A percentile compares a stretch with the other conserved stretches of the same genome.
Evolutionary conservation across 2,329 filamentous ascomycete species (phyloP).

Genomic region (Chaetothyriales sp.): DNA sequence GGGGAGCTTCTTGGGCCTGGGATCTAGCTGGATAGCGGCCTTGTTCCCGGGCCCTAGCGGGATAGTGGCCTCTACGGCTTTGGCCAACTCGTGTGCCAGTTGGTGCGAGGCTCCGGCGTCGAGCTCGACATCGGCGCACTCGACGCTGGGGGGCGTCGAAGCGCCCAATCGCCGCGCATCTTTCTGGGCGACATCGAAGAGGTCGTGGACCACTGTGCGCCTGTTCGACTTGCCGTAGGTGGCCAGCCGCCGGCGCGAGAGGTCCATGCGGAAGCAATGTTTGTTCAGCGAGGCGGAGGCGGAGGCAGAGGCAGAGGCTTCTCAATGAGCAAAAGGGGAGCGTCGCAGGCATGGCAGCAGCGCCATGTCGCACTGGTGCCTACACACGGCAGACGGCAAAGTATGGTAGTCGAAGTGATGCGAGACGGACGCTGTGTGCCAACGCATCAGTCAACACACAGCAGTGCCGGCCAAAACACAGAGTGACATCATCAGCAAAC

Average conservation of each 20-base stretch:
- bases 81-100: background rate
- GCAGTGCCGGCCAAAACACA: background rate
- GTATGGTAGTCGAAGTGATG: background rate
- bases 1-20: background rate
- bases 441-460: background rate
- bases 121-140: background rate
- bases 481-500: background rate
- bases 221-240: slow-evolving; percentile 26
- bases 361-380: background rate
- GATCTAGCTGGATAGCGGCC: background rate
- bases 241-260: slow-evolving; percentile 21
- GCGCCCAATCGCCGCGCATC: background rate
- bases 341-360: background rate
- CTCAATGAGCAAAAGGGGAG: background rate
- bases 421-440: background rate
- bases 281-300: background rate
- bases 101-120: background rate
- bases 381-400: background rate
- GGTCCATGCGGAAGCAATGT: slow-evolving; percentile 4
- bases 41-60: background rate
- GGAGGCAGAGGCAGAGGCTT: background rate
- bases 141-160: background rate
- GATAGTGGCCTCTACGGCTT: background rate
- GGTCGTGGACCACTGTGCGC: slow-evolving; percentile 11
- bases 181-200: slow-evolving; percentile 6